Evolutionary conservation across 2,329 filamentous ascomycete genomes (phyloP).

Genomic region (Alternaria atra): DNA sequence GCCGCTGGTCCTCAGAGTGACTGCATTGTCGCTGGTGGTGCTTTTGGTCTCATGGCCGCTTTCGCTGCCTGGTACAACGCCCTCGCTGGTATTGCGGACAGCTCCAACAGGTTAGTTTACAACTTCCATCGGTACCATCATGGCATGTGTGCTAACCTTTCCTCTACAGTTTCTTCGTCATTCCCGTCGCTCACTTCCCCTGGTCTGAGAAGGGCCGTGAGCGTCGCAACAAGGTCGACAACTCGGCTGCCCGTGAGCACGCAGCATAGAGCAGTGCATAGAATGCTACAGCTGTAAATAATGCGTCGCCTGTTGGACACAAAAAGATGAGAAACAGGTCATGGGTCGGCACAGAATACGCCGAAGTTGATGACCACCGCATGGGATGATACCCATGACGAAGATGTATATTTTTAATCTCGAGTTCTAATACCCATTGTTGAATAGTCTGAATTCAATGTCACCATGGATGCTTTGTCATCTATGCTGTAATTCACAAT

Average conservation of each 20-base stretch:
- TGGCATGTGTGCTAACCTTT: slow-evolving; percentile 16
- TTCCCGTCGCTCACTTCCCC: slow-evolving; percentile 92
- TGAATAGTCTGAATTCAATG: neutral
- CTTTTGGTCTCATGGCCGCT: slow-evolving; percentile 62
- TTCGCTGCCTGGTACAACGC: slow-evolving; percentile 66
- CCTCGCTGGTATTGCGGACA: slow-evolving; percentile 64
- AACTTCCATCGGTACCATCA: neutral
- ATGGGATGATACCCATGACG: slow-evolving; percentile 3
- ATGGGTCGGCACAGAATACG: neutral
- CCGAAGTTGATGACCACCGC: neutral
- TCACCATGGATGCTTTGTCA: neutral
- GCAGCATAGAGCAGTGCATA: slow-evolving; percentile 2
- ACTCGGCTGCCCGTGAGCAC: slow-evolving; percentile 41
- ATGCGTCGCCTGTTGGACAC: neutral
- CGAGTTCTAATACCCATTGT: slow-evolving; percentile 12
- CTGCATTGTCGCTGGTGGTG: slow-evolving; percentile 62
- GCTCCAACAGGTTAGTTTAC: slow-evolving; percentile 57
- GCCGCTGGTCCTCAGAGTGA: slow-evolving; percentile 51
- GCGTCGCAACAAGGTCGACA: slow-evolving; percentile 52
- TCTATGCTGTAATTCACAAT: too few species aligned
- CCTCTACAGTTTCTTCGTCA: slow-evolving; percentile 80
- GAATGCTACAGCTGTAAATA: neutral
- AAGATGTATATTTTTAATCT: slow-evolving; percentile 13
- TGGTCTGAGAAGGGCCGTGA: slow-evolving; percentile 71
- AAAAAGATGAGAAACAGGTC: neutral